Conservation (phyloP, 768 basidiomycete species). For the Pleurotus sapidus region DNA sequence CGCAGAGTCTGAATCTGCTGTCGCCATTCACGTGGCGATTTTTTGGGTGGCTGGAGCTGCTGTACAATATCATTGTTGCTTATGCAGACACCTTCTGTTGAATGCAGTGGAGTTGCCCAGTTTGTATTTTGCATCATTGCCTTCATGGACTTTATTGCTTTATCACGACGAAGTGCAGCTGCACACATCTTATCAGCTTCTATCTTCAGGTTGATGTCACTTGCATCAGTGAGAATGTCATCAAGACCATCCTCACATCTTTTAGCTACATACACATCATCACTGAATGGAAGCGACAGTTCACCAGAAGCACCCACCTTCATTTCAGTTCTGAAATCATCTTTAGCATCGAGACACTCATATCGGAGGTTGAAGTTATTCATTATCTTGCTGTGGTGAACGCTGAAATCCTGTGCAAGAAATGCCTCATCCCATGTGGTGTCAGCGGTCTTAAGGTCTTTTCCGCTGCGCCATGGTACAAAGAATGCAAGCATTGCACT, state of each 20-base stretch:
- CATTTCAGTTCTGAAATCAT: slow-evolving; percentile 23
- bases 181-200: background rate
- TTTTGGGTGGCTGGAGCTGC: background rate
- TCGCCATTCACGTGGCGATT: background rate
- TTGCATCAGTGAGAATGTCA: background rate
- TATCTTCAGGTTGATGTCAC: background rate
- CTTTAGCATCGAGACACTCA: slow-evolving; percentile 32
- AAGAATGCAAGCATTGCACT: slow-evolving; percentile 26
- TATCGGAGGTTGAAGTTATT: slow-evolving; percentile 28
- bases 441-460: slow-evolving; percentile 16
- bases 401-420: slow-evolving; percentile 11
- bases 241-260: background rate
- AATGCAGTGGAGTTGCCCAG: background rate
- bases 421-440: slow-evolving; percentile 25
- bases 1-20: background rate
- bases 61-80: background rate
- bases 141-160: background rate
- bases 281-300: background rate
- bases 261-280: background rate
- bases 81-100: background rate
- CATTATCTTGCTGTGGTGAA: slow-evolving; percentile 16
- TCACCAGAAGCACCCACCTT: background rate
- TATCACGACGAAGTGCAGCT: background rate
- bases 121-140: background rate
- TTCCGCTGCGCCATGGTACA: slow-evolving; percentile 25